phyloP scores from a whole-genome alignment of 2,329 filamentous ascomycete species.

The Gaeumannomyces sp. region DNA sequence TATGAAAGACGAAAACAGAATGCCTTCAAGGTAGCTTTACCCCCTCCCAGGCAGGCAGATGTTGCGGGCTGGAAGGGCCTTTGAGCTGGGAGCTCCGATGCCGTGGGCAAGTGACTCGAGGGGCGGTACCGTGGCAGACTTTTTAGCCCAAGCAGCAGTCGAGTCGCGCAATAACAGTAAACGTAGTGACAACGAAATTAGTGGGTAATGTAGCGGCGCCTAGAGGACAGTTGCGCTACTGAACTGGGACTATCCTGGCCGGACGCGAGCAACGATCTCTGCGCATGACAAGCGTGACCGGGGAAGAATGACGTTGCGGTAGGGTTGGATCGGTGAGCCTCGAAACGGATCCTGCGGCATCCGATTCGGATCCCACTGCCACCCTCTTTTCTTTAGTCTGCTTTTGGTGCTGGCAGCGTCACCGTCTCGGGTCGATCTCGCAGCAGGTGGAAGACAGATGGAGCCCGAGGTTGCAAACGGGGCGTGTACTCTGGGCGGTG shows the following conservation, averaged over 20 bases:
- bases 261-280: constrained; percentile 1
- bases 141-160: constrained; percentile 1
- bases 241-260: constrained; percentile 13
- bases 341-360: constrained; percentile 4
- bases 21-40: not conserved
- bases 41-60: not conserved
- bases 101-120: not conserved
- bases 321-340: constrained; percentile 4
- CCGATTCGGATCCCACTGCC: constrained; percentile 8
- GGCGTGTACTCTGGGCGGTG: not conserved
- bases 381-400: not conserved
- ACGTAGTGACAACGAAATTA: constrained; percentile 6
- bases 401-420: not conserved
- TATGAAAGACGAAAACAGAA: not conserved
- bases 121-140: not conserved
- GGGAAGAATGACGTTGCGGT: constrained; percentile 3
- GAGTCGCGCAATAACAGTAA: constrained; percentile 4
- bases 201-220: constrained; percentile 9
- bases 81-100: not conserved
- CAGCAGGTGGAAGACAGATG: not conserved
- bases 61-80: not conserved
- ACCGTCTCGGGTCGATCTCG: not conserved
- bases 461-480: not conserved
- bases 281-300: constrained; percentile 10
- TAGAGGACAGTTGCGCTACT: constrained; percentile 5